Base-by-base conservation (phyloP, 176 grass and related monocot genomes). In the Aechmea fasciata region DNA sequence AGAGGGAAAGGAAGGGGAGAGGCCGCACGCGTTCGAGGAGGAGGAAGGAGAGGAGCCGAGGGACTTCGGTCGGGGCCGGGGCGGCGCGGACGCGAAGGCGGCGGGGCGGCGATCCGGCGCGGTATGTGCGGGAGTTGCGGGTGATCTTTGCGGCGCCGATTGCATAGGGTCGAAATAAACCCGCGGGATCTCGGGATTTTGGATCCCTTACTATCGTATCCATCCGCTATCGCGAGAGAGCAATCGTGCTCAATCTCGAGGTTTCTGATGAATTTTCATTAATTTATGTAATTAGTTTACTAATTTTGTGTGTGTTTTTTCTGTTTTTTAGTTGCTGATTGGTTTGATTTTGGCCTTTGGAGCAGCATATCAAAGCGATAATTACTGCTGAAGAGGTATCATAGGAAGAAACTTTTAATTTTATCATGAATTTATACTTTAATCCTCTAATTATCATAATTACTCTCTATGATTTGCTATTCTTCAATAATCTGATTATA, bases 351-450 rank as follows among this genome's bases (percentile, higher is more conserved):
- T 52, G 51, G 63, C 57, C 52, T 65, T 9, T 81, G 19, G 68
- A 85, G 69, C 90, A 99, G 95, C 95, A 99, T 52, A 94, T 94
- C 73, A 99, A 99, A 85, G 95, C 95, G 48, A 99, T 99, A 55
- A 88, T 99, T 78, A 99, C 95, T 63, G 83, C 90, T 6, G 90
- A 99, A 55, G 90, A 99, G 95, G 95, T 99, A 83, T 69, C 13
- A 49, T 29, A 33, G 29, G 29, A 33, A 33, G 29, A 33, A 33
- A 33, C 3, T 13, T 19, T 54, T 54, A 14, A 57, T 41, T 11
- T 9, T 22, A 15, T 29, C 18, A 14, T 2, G 11, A 57, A 11
- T 57, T 13, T 13, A 47, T 15, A 57, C 11, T 11, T 13, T 19
- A 10, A 49, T 50, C 13, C 3, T 69, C 2, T 10, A 3, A 17